Conservation (phyloP, 2,329 filamentous ascomycete species). For the Sclerotinia minor region DNA sequence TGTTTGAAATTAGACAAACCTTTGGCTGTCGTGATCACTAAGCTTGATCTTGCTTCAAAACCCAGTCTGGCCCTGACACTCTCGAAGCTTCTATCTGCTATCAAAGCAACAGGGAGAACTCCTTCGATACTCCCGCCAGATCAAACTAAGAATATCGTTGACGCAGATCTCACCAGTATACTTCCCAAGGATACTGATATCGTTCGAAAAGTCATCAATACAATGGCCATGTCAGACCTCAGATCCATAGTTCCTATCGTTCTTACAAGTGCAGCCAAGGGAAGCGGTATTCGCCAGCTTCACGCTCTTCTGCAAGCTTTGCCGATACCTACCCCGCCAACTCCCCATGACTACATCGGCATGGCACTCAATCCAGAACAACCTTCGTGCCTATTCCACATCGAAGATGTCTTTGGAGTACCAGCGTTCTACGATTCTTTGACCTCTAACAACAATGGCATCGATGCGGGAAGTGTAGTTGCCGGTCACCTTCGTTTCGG, state of each 20-base stretch:
- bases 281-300: slow-evolving; percentile 75
- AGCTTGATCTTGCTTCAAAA: slow-evolving; percentile 82
- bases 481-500: slow-evolving; percentile 84
- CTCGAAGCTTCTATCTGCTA: slow-evolving; percentile 68
- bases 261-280: slow-evolving; percentile 82
- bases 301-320: slow-evolving; percentile 79
- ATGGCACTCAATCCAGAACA: slow-evolving; percentile 57
- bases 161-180: slow-evolving; percentile 57
- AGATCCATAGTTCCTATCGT: slow-evolving; percentile 72
- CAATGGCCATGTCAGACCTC: slow-evolving; percentile 47
- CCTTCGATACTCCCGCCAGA: slow-evolving; percentile 71
- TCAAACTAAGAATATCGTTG: slow-evolving; percentile 49
- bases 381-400: slow-evolving; percentile 72
- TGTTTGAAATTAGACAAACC: slow-evolving; percentile 80
- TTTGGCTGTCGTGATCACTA: slow-evolving; percentile 82
- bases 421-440: slow-evolving; percentile 60
- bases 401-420: slow-evolving; percentile 86
- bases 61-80: slow-evolving; percentile 68
- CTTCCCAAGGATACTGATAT: slow-evolving; percentile 57
- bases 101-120: slow-evolving; percentile 73
- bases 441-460: slow-evolving; percentile 45
- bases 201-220: slow-evolving; percentile 56
- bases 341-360: slow-evolving; percentile 55
- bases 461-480: slow-evolving; percentile 67
- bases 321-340: slow-evolving; percentile 63